A percentile compares a stretch with the other conserved stretches of the same genome.
These are phyloP conservation scores for Xanthoparmelia taractica DNA, from an alignment of 495 filamentous ascomycete genomes.

Conservation along the genomic window DNA sequence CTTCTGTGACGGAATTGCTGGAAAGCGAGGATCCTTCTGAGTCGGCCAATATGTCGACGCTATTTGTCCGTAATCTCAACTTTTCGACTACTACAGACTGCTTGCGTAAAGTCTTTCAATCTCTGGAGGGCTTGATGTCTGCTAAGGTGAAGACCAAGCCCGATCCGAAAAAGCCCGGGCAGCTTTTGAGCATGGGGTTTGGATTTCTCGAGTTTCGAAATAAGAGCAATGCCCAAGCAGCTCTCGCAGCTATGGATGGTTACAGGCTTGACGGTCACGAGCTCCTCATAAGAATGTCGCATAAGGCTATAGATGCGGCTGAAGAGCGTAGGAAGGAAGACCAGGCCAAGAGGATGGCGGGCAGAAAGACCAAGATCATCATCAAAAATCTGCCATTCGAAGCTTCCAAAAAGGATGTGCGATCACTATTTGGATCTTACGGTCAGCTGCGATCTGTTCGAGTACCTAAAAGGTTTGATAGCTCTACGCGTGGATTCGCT, in stretches of 20 bases:
- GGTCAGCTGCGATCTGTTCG: slow-evolving; percentile 87
- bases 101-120: slow-evolving; percentile 65
- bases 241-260: slow-evolving; percentile 76
- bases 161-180: slow-evolving; percentile 74
- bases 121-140: slow-evolving; percentile 77
- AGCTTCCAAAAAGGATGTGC: slow-evolving; percentile 83
- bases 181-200: slow-evolving; percentile 89
- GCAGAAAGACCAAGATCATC: slow-evolving; percentile 79
- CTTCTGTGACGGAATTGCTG: slow-evolving; percentile 50
- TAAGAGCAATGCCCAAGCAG: slow-evolving; percentile 67
- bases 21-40: slow-evolving; percentile 43
- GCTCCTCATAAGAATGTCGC: slow-evolving; percentile 71
- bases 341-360: slow-evolving; percentile 63
- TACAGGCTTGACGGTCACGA: slow-evolving; percentile 78
- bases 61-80: slow-evolving; percentile 89
- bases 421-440: slow-evolving; percentile 75
- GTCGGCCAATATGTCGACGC: slow-evolving; percentile 57
- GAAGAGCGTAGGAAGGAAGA: slow-evolving; percentile 77
- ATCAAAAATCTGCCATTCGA: slow-evolving; percentile 99
- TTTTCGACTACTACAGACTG: slow-evolving; percentile 76
- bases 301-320: slow-evolving; percentile 77
- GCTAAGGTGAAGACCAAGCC: slow-evolving; percentile 80
- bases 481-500: slow-evolving; percentile 80
- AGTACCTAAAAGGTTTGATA: slow-evolving; percentile 89
- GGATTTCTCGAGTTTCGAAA: slow-evolving; percentile 86